Evolutionary conservation across 306 rosid genomes (phyloP).

Genomic region (Parietaria judaica): DNA sequence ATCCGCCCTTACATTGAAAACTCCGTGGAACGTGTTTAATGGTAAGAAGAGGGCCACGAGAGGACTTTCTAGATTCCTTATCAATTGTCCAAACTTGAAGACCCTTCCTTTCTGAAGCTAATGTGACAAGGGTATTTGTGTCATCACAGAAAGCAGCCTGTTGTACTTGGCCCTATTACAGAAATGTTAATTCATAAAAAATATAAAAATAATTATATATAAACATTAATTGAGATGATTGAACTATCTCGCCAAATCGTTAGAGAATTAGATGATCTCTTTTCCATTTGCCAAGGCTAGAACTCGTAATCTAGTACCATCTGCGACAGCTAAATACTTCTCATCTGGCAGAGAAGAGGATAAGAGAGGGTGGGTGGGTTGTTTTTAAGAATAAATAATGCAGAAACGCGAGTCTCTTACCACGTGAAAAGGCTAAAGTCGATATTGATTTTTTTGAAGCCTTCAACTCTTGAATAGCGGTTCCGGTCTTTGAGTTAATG

Average conservation of each 20-base stretch:
- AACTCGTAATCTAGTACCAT: constrained; percentile 31
- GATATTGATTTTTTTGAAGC: too few species aligned
- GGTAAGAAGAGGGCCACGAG: constrained; percentile 38
- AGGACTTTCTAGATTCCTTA: constrained; percentile 28
- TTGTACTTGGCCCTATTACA: too few species aligned
- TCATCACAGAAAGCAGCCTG: constrained; percentile 33
- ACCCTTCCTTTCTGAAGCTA: constrained; percentile 33
- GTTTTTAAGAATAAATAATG: too few species aligned
- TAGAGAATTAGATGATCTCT: constrained; percentile 33
- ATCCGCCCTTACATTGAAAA: too few species aligned
- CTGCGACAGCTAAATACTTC: too few species aligned
- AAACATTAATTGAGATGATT: constrained; percentile 6
- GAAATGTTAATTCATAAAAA: too few species aligned
- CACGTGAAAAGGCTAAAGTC: too few species aligned
- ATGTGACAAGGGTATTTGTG: constrained; percentile 38
- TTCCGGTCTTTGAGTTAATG: too few species aligned
- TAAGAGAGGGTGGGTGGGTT: too few species aligned
- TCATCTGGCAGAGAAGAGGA: too few species aligned
- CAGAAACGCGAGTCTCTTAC: too few species aligned
- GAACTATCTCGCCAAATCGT: constrained; percentile 28
- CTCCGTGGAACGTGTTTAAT: constrained; percentile 34
- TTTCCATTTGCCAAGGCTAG: constrained; percentile 35
- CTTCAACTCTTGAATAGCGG: too few species aligned
- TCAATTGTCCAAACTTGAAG: constrained; percentile 53
- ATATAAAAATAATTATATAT: not conserved